These are phyloP conservation scores for Backusella liffmaniae DNA, from an alignment of 192 early-diverging fungal species.

Conservation along the genomic window DNA sequence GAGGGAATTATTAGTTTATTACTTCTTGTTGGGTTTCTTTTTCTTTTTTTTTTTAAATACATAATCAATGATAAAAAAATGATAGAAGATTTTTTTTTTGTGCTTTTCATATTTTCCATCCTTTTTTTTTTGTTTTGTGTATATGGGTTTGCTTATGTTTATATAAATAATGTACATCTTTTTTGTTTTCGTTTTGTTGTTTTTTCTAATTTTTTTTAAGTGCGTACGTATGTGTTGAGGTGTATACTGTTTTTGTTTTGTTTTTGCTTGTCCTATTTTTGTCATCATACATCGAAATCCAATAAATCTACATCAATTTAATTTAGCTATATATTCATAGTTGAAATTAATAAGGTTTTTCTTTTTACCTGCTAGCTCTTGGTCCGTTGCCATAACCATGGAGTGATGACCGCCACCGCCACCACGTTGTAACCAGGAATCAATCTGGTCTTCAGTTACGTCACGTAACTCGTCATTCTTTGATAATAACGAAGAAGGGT, in stretches of 20 bases:
- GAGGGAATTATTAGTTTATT: background rate
- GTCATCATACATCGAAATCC: slow-evolving; percentile 1
- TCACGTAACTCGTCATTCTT: background rate
- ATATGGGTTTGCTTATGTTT: background rate
- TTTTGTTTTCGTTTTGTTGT: background rate
- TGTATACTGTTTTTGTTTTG: background rate
- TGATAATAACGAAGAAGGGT: background rate
- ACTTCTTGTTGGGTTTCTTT: background rate
- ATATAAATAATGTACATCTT: slow-evolving; percentile 9
- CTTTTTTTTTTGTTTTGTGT: background rate
- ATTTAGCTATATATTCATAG: background rate
- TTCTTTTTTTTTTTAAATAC: background rate
- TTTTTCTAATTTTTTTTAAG: background rate
- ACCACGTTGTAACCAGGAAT: slow-evolving; percentile 16
- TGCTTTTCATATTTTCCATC: background rate
- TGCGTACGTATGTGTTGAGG: background rate
- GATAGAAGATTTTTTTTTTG: background rate
- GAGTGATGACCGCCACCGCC: background rate
- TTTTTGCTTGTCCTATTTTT: background rate
- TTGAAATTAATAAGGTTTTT: background rate
- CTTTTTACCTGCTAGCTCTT: slow-evolving; percentile 12
- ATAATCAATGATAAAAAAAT: background rate
- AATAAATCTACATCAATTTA: slow-evolving; percentile 3
- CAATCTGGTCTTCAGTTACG: slow-evolving; percentile 15
- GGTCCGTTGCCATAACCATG: slow-evolving; percentile 14